These are phyloP conservation scores for Chaetomium sp. DNA, from an alignment of 2,329 filamentous ascomycete genomes.

Conservation along the genomic window DNA sequence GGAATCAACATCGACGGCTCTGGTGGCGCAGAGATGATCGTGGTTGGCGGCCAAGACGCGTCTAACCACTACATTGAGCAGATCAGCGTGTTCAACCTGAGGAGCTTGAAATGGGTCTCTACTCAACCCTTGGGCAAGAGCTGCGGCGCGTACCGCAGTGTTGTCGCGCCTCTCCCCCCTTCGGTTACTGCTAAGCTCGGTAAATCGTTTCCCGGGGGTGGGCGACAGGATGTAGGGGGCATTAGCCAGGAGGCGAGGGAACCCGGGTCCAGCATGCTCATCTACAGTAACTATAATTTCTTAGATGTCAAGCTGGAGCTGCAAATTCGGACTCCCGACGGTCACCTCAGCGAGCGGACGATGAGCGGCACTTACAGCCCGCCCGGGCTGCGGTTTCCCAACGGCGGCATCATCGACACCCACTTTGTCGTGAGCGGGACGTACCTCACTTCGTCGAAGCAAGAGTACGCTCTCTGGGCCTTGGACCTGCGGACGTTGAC, in stretches of 20 bases:
- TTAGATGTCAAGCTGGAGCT: conserved; percentile 93
- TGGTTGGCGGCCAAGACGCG: conserved; percentile 93
- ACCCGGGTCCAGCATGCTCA: conserved; percentile 71
- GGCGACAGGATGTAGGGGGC: conserved; percentile 37
- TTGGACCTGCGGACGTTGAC: conserved; percentile 80
- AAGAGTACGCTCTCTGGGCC: conserved; percentile 96
- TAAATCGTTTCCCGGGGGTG: conserved; percentile 42
- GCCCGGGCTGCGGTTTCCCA: conserved; percentile 88
- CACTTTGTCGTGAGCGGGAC: conserved; percentile 97
- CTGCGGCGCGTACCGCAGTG: conserved; percentile 92
- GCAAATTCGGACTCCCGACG: conserved; percentile 79
- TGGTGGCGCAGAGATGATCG: conserved; percentile 93
- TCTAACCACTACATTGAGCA: conserved; percentile 99
- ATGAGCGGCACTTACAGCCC: conserved; percentile 86
- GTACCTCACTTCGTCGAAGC: conserved; percentile 94
- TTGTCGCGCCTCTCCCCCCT: conserved; percentile 75
- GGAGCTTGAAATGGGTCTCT: conserved; percentile 91
- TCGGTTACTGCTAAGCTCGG: conserved; percentile 61
- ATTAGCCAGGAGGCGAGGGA: conserved; percentile 51
- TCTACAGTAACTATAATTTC: conserved; percentile 99
- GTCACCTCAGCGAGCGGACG: conserved; percentile 73
- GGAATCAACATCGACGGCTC: conserved; percentile 84
- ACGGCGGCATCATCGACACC: conserved; percentile 89
- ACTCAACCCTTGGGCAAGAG: conserved; percentile 82
- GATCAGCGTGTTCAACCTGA: conserved; percentile 94